Conservation (phyloP, 768 basidiomycete species). For the Xerocomellus amylosporus region DNA sequence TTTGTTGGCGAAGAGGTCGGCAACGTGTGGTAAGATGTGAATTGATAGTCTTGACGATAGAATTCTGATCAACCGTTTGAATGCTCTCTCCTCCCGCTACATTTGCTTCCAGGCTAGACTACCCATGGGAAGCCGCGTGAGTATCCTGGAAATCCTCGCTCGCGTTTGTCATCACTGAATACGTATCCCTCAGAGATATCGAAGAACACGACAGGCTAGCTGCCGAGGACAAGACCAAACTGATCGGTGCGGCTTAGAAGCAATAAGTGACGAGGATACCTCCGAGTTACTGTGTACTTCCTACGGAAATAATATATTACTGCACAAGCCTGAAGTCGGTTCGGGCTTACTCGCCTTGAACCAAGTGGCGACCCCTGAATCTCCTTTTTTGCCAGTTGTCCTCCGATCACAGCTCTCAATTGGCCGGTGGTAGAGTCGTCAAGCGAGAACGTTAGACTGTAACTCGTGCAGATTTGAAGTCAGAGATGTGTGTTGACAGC, state of each 20-base stretch:
- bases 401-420: too few species aligned
- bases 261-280: background rate
- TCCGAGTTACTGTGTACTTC: background rate
- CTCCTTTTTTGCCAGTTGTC: too few species aligned
- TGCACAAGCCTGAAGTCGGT: background rate
- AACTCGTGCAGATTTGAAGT: too few species aligned
- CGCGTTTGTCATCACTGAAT: background rate
- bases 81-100: background rate
- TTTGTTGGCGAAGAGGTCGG: slow-evolving; percentile 76
- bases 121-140: slow-evolving; percentile 80
- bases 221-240: slow-evolving; percentile 36
- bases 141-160: slow-evolving; percentile 23
- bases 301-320: background rate
- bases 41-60: background rate
- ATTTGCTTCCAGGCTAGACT: slow-evolving; percentile 60
- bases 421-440: too few species aligned
- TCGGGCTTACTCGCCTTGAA: too few species aligned
- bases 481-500: background rate
- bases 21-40: slow-evolving; percentile 62
- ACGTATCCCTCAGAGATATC: slow-evolving; percentile 51
- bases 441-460: too few species aligned
- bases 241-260: slow-evolving; percentile 1
- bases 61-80: slow-evolving; percentile 12
- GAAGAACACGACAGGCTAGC: slow-evolving; percentile 72
- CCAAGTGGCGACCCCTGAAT: too few species aligned